These are phyloP conservation scores for Bimuria novae-zelandiae DNA, from an alignment of 2,329 filamentous ascomycete species.

Conservation along the genomic window DNA sequence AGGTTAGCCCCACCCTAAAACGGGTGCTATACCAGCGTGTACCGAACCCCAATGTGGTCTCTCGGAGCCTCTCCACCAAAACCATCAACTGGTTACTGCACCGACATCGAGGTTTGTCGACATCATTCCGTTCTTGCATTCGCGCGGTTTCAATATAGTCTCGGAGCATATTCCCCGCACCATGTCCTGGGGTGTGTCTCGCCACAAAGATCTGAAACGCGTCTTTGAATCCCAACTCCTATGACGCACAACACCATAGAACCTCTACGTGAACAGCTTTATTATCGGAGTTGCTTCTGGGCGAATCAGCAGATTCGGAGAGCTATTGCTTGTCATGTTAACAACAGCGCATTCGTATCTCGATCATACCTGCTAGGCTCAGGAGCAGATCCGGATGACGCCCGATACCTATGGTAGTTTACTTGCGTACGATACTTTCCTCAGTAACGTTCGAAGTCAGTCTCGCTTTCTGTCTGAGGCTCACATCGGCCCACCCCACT, in stretches of 20 bases:
- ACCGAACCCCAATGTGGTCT: too few species aligned
- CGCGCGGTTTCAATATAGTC: constrained; percentile 19
- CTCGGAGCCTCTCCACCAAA: too few species aligned
- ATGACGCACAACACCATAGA: neutral
- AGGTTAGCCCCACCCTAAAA: too few species aligned
- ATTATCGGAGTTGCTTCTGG: neutral
- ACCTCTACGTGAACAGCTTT: neutral
- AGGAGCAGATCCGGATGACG: neutral
- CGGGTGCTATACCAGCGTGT: too few species aligned
- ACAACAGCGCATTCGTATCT: neutral
- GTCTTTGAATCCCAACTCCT: neutral
- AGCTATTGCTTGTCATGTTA: neutral
- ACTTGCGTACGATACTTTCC: constrained; percentile 9
- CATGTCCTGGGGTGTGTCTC: constrained; percentile 1
- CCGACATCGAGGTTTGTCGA: neutral
- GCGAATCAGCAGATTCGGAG: neutral
- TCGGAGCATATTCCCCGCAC: too few species aligned
- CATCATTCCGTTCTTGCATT: constrained; percentile 14
- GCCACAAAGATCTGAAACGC: constrained; percentile 15
- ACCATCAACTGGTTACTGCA: neutral
- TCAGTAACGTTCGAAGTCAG: constrained; percentile 15
- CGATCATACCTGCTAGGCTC: neutral
- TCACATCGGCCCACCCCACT: constrained; percentile 4
- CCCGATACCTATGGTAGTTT: neutral
- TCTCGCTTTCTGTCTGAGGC: constrained; percentile 17